Evolutionary conservation across 305 asterid species (phyloP), one percentile per base, ranked within the genome.

Genomic region (Solanum chacoense): DNA sequence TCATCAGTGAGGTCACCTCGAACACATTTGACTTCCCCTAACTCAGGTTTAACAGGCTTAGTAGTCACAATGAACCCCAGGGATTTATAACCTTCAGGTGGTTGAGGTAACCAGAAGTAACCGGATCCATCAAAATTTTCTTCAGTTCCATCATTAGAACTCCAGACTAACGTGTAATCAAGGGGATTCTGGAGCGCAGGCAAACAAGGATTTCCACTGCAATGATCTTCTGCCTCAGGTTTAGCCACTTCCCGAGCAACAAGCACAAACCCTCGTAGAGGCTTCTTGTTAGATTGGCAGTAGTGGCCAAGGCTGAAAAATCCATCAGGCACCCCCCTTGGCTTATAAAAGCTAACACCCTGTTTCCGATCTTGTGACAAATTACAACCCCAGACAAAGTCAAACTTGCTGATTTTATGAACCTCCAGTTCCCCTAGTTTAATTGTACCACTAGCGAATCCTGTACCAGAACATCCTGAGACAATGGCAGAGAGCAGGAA

Each of bases 361-460:
- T 76, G 91, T 90, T 91, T 95, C 77, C 91, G 90, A 85, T 95
- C 91, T 40, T 40, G n/a, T 36, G 96, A 93, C 32, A 87, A 40
- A 90, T 93, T 91, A 92, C 93, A 91, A 28, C 95, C 93, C 96
- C 97, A 95, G 38, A 95, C 88, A 69, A 92, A 94, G 87, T 94
- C 94, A 50, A 96, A 94, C 73, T 92, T 91, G 40, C 93, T 92
- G 86, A 96, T 87, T 88, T 96, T 91, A 88, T 91, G 88, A 88
- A 96, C 98, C 93, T 96, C 98, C 88, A 96, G 13, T 84, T 93
- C 98, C 85, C 98, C 98, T 90, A 96, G 90, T 28, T 78, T 90
- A 65, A 96, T 94, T 72, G 28, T 91, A 7, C 93, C 91, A 55
- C 91, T 90, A 42, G 96, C 94, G 86, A 96, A 96, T 88, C 98